A percentile compares a stretch with the other conserved stretches of the same genome.
Conservation (phyloP, 176 grass and related monocot species). For the Eremochloa ophiuroides region DNA sequence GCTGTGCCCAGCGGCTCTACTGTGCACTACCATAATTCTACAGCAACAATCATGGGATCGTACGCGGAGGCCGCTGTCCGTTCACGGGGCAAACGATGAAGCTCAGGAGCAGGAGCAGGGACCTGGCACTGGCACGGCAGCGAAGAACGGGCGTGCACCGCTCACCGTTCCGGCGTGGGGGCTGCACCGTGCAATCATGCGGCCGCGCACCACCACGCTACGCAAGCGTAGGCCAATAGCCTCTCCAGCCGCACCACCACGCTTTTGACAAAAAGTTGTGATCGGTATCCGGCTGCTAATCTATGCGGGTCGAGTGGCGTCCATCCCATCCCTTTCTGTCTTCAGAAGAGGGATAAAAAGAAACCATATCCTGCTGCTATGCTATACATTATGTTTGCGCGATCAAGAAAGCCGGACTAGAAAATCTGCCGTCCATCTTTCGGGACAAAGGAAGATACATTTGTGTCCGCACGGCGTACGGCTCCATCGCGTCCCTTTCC, state of each 20-base stretch:
- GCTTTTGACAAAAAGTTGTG: too few relatives aligned
- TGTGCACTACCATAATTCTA: background rate
- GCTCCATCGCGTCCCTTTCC: background rate
- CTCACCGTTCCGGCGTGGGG: slow-evolving; percentile 2
- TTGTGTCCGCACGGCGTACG: background rate
- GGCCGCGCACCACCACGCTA: background rate
- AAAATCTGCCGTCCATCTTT: background rate
- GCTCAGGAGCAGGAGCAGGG: background rate
- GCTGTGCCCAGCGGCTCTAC: background rate
- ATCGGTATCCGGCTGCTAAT: too few relatives aligned
- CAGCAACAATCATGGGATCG: background rate
- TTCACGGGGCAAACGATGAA: background rate
- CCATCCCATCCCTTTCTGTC: too few relatives aligned
- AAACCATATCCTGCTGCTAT: background rate
- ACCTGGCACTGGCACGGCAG: background rate
- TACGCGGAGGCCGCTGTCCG: slow-evolving; percentile 8
- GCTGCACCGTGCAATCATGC: slow-evolving; percentile 21
- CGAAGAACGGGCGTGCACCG: background rate
- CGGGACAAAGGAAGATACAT: background rate
- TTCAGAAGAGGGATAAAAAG: too few relatives aligned
- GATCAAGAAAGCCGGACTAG: background rate
- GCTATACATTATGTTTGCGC: background rate
- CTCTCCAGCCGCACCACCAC: too few relatives aligned
- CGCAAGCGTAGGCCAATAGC: background rate
- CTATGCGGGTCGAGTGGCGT: too few relatives aligned